phyloP scores from a whole-genome alignment of 169 alveolate genomes.

The Plasmodium falciparum region DNA sequence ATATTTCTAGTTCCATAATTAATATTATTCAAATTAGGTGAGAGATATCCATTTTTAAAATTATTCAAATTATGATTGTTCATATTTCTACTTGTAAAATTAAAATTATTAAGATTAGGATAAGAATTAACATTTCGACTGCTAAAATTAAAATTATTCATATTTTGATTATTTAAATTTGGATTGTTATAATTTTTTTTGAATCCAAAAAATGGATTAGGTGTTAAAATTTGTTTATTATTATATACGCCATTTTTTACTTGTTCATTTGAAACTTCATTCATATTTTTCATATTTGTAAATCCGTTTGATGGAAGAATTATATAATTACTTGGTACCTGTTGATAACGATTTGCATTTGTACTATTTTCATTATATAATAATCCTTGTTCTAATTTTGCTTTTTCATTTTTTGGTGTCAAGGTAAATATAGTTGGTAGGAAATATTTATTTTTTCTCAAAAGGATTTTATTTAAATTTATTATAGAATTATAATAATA shows the following conservation, averaged over 20 bases:
- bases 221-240: too few relatives aligned
- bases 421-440: conserved; percentile 44
- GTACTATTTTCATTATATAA: too few relatives aligned
- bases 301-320: too few relatives aligned
- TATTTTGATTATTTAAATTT: conserved; percentile 3
- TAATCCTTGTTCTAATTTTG: background rate
- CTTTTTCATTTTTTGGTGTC: conserved; percentile 26
- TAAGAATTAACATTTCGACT: conserved; percentile 21
- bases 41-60: background rate
- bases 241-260: background rate
- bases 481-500: conserved; percentile 34
- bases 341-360: too few relatives aligned
- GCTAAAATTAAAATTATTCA: conserved; percentile 33
- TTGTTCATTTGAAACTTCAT: too few relatives aligned
- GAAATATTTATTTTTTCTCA: conserved; percentile 27
- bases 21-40: too few relatives aligned
- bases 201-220: too few relatives aligned
- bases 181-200: background rate
- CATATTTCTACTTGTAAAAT: conserved; percentile 18
- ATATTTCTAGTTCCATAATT: too few relatives aligned
- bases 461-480: conserved; percentile 48
- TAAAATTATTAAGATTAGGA: conserved; percentile 9
- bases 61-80: conserved; percentile 1
- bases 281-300: too few relatives aligned
- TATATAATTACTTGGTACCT: too few relatives aligned